Percentiles rank a stretch among this genome's conserved stretches.
phyloP scores from a whole-genome alignment of 306 rosid genomes.

The Coriaria nepalensis region DNA sequence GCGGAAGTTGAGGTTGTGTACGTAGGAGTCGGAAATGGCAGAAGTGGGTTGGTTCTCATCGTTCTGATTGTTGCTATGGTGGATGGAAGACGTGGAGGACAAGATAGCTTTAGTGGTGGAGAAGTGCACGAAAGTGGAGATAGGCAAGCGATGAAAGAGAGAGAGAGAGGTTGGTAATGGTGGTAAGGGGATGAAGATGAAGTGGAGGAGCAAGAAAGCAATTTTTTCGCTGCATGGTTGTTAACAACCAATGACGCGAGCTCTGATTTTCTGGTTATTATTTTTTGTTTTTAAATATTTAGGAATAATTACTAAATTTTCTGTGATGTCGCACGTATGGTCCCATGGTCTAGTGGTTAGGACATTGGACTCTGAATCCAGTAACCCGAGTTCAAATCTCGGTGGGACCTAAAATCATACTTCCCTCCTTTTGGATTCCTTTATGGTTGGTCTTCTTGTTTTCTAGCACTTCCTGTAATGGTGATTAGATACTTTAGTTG shows the following conservation, averaged over 20 bases:
- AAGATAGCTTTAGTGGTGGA: conserved; percentile 1
- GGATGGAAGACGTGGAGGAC: conserved; percentile 6
- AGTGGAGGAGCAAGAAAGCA: conserved; percentile 4
- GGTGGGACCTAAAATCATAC: conserved; percentile 27
- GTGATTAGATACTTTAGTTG: too few species aligned
- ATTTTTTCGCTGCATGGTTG: neutral
- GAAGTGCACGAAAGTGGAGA: conserved; percentile 9
- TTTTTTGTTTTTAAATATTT: too few species aligned
- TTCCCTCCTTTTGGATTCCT: neutral
- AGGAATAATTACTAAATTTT: too few species aligned
- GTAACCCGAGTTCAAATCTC: conserved; percentile 55
- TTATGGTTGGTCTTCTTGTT: too few species aligned
- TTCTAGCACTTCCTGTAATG: too few species aligned
- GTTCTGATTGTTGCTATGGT: conserved; percentile 14
- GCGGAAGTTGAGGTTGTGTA: conserved; percentile 26
- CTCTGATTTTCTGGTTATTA: too few species aligned
- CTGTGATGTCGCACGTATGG: too few species aligned
- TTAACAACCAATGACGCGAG: neutral
- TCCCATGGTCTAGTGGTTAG: conserved; percentile 69
- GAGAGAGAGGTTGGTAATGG: conserved; percentile 5
- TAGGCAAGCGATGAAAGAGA: conserved; percentile 1
- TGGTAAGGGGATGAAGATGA: conserved; percentile 16
- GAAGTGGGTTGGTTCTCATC: conserved; percentile 14
- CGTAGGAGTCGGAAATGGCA: conserved; percentile 8
- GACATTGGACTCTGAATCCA: conserved; percentile 66